Percentiles rank a stretch among this genome's conserved stretches.
phyloP scores from a whole-genome alignment of 1,284 basidiomycete species.

The Boletus hoseneyae region DNA sequence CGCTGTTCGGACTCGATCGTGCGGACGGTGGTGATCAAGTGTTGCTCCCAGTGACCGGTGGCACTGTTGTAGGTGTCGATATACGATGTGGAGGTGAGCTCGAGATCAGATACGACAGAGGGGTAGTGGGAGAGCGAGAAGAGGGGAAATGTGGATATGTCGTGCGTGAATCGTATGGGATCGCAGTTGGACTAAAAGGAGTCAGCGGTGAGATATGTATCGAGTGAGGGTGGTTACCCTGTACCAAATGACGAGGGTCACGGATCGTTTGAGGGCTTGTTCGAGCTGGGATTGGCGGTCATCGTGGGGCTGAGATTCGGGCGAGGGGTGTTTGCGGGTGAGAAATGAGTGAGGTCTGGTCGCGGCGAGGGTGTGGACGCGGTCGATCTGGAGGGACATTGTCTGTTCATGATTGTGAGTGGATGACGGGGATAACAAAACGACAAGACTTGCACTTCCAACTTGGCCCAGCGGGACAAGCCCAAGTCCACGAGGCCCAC shows the following conservation, averaged over 20 bases:
- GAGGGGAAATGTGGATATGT: slow-evolving; percentile 59
- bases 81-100: slow-evolving; percentile 47
- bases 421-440: not conserved
- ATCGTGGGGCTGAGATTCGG: slow-evolving; percentile 10
- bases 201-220: slow-evolving; percentile 6
- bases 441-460: slow-evolving; percentile 4
- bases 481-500: slow-evolving; percentile 24
- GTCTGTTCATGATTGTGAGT: slow-evolving; percentile 11
- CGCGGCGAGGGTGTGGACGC: slow-evolving; percentile 22
- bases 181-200: slow-evolving; percentile 46
- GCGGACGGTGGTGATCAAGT: slow-evolving; percentile 42
- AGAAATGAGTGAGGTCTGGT: slow-evolving; percentile 18
- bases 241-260: slow-evolving; percentile 68
- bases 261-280: slow-evolving; percentile 38
- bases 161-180: slow-evolving; percentile 57
- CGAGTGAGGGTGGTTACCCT: slow-evolving; percentile 38
- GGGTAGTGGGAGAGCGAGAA: slow-evolving; percentile 55
- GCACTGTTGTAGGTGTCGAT: slow-evolving; percentile 56
- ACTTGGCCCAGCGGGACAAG: slow-evolving; percentile 18
- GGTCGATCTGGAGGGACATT: slow-evolving; percentile 31
- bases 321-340: slow-evolving; percentile 15
- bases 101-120: slow-evolving; percentile 50
- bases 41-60: slow-evolving; percentile 57
- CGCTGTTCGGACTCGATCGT: slow-evolving; percentile 44
- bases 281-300: slow-evolving; percentile 31